These are phyloP conservation scores for Penicillium sp. DNA, from an alignment of 2,329 filamentous ascomycete species.

Conservation along the genomic window DNA sequence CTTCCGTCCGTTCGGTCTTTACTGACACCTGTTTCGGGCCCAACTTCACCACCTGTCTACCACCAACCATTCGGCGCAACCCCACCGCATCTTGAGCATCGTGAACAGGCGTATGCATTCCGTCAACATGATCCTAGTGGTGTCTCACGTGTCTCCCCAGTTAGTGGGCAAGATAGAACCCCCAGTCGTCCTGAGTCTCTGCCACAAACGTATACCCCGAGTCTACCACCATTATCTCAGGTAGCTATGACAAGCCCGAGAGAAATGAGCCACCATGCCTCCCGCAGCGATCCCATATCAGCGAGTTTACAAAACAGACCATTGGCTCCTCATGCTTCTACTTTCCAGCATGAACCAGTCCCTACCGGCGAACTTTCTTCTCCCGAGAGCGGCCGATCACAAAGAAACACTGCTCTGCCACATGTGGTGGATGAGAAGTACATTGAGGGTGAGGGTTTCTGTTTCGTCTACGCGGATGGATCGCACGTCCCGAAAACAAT, in stretches of 20 bases:
- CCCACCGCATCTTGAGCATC: slow-evolving; percentile 18
- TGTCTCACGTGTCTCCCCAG: slow-evolving; percentile 15
- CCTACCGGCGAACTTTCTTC: slow-evolving; percentile 18
- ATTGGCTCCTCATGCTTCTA: slow-evolving; percentile 19
- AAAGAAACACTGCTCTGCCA: slow-evolving; percentile 27
- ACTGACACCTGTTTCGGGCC: slow-evolving; percentile 37
- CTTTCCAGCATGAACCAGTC: slow-evolving; percentile 19
- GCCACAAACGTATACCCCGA: slow-evolving; percentile 22
- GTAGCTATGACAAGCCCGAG: slow-evolving; percentile 30
- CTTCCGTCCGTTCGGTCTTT: slow-evolving; percentile 47
- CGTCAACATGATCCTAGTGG: slow-evolving; percentile 26
- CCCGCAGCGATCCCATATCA: slow-evolving; percentile 24
- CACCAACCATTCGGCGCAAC: slow-evolving; percentile 28
- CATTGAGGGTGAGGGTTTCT: slow-evolving; percentile 75
- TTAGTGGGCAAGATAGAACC: slow-evolving; percentile 21
- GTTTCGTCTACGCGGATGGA: slow-evolving; percentile 85
- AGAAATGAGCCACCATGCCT: slow-evolving; percentile 26
- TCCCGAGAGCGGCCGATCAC: slow-evolving; percentile 16
- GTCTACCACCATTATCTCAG: slow-evolving; percentile 37
- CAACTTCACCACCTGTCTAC: slow-evolving; percentile 35
- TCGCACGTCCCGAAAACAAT: slow-evolving; percentile 81
- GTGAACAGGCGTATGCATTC: slow-evolving; percentile 22
- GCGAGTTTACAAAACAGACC: slow-evolving; percentile 24
- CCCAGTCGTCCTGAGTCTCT: slow-evolving; percentile 24
- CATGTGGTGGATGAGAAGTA: slow-evolving; percentile 47